Percentiles rank a stretch among this genome's conserved stretches.
Conservation (phyloP, 352 stramenopile genomes). For the Phytophthora pini region DNA sequence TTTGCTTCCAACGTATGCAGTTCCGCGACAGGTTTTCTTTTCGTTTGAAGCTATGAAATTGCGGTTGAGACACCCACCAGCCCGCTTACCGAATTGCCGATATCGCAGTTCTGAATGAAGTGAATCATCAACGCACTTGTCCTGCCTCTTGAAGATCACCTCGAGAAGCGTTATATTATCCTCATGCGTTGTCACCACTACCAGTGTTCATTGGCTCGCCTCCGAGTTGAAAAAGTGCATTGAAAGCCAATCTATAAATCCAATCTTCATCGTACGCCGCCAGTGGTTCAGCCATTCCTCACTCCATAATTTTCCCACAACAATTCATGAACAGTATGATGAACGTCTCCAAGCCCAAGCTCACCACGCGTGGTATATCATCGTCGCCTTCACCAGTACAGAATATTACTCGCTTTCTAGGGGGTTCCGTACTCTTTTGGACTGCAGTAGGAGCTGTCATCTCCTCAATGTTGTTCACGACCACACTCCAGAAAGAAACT, state of each 20-base stretch:
- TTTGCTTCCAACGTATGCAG: neutral
- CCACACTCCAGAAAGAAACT: constrained; percentile 26
- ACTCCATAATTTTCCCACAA: no score
- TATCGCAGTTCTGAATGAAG: neutral
- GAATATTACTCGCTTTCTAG: constrained; percentile 27
- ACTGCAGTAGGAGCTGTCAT: constrained; percentile 49
- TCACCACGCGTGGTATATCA: neutral
- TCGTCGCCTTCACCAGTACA: neutral
- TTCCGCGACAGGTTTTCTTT: neutral
- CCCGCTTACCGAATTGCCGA: neutral
- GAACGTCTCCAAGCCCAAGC: constrained; percentile 1
- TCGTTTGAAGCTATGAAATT: neutral
- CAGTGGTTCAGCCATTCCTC: neutral
- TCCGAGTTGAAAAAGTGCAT: constrained; percentile 18
- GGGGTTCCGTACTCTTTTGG: constrained; percentile 39
- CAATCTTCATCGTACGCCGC: neutral
- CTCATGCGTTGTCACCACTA: constrained; percentile 16
- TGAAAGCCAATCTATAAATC: constrained; percentile 1
- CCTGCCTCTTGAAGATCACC: constrained; percentile 13
- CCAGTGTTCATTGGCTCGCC: constrained; percentile 15
- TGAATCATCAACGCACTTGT: neutral
- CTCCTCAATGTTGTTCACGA: constrained; percentile 28
- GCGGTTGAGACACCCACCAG: no score
- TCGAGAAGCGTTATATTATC: constrained; percentile 19
- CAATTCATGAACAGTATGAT: constrained; percentile 3